phyloP scores from a whole-genome alignment of 208 protist genomes.

The Tetramitus jugosus region DNA sequence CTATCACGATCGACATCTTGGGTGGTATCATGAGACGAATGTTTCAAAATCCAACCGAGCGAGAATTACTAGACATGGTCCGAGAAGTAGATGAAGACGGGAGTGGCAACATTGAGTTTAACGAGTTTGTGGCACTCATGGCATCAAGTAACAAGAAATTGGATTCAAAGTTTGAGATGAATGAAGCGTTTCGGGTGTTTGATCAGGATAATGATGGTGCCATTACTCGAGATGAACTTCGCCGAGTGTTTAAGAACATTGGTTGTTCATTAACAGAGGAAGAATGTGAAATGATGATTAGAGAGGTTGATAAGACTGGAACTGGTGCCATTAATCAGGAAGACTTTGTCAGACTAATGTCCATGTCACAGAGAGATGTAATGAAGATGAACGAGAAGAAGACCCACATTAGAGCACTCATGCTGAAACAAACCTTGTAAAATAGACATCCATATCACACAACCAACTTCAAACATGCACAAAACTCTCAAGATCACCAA shows the following conservation, averaged over 20 bases:
- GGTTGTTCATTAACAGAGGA: constrained; percentile 75
- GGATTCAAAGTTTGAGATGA: constrained; percentile 62
- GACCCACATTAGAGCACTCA: too few species aligned
- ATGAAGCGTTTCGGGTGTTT: constrained; percentile 80
- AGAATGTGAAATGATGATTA: constrained; percentile 76
- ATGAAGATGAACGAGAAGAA: too few species aligned
- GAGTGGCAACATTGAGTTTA: constrained; percentile 76
- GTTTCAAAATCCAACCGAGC: constrained; percentile 31
- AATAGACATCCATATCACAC: too few species aligned
- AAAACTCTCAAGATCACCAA: too few species aligned
- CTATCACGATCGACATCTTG: constrained; percentile 26
- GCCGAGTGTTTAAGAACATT: constrained; percentile 80
- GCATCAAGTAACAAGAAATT: neutral
- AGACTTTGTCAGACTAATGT: constrained; percentile 32
- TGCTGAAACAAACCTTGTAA: too few species aligned
- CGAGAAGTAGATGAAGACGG: constrained; percentile 76
- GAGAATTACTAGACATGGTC: constrained; percentile 56
- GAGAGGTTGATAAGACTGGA: constrained; percentile 61
- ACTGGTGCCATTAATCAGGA: constrained; percentile 27
- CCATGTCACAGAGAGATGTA: too few species aligned
- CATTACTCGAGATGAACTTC: constrained; percentile 77
- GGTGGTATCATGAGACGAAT: constrained; percentile 31
- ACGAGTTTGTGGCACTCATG: constrained; percentile 33
- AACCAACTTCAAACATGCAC: too few species aligned
- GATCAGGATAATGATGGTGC: constrained; percentile 78